Base-by-base conservation (phyloP, 2,329 filamentous ascomycete genomes). In the Aspergillus sp. region DNA sequence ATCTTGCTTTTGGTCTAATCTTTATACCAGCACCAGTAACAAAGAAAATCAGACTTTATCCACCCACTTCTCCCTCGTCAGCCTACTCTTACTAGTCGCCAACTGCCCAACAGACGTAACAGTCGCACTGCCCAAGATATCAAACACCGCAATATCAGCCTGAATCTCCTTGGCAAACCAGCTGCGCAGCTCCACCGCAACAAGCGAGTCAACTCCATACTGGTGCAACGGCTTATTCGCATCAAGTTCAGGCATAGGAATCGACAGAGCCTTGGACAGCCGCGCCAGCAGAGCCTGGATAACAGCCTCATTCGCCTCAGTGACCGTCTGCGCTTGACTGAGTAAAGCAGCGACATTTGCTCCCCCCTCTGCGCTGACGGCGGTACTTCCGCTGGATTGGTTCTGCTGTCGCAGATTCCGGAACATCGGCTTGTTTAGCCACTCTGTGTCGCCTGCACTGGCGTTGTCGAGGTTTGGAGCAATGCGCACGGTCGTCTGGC, bases 101-200 rank as follows among this genome's bases (percentile, higher is more conserved):
- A 46, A 25, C 25, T 46, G 44, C 44, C 23, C 44, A 23, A 44
- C 41, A 44, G 41, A 44, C 15, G 44, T 31, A n/a, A 46, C 25
- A 46, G 23, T 46, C 44, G 21, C 44, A 31, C 44, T 46, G 9
- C 33, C 46, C 17, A 37, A 23, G 35, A 52, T 55, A 39, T 58
- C 41, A 17, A 52, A 52, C 11, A 56, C 37, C 15, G 54, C 46
- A 31, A 56, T 39, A 39, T 56, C 54, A n/a, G 54, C 54, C 17
- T 33, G 35, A n/a, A 56, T 23, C 37, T 56, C 37, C 33, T 25
- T 50, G 2, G 37, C 37, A 19, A 56, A 56, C 54, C 45, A 50
- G 27, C 37, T 56, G 21, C 54, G 54, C 19, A 56, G 39, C 47
- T 56, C 54, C 39, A 56, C 54, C 19, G 54, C 54, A 15, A 49